phyloP scores from a whole-genome alignment of 176 grass and related monocot species.

The Triticum turgidum region DNA sequence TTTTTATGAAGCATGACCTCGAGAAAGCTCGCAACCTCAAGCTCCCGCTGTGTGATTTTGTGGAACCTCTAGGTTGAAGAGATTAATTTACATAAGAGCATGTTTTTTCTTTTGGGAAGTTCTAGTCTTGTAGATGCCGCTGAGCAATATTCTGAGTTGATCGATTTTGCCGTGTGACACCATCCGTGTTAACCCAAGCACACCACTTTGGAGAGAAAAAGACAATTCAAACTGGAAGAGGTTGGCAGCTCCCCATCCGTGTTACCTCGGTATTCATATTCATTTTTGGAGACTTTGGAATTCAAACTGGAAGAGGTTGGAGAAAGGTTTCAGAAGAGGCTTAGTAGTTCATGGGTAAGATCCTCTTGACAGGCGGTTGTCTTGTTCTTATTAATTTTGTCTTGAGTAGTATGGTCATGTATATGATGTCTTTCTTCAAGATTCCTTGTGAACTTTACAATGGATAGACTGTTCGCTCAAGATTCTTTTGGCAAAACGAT shows the following conservation, averaged over 20 bases:
- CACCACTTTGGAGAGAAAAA: too few species aligned
- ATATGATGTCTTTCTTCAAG: neutral
- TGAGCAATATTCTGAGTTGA: neutral
- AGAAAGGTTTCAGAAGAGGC: neutral
- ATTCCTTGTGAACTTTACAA: neutral
- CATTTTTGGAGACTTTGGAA: neutral
- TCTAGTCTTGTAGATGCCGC: too few species aligned
- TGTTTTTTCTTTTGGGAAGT: neutral
- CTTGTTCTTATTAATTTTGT: neutral
- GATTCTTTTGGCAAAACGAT: neutral
- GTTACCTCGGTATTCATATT: neutral
- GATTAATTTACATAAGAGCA: neutral
- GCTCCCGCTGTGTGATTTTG: neutral
- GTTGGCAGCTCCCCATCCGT: neutral
- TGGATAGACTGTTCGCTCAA: neutral
- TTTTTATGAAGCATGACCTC: neutral
- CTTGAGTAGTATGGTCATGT: neutral
- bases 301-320: neutral
- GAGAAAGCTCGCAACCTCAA: neutral
- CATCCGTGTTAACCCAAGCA: too few species aligned
- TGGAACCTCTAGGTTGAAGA: neutral
- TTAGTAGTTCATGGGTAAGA: neutral
- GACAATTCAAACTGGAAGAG: too few species aligned
- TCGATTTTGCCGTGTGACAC: neutral
- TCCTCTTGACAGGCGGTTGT: neutral